A percentile compares a stretch with the other conserved stretches of the same genome.
Conservation (phyloP, 2,329 filamentous ascomycete species). For the Ustilaginoidea virens region DNA sequence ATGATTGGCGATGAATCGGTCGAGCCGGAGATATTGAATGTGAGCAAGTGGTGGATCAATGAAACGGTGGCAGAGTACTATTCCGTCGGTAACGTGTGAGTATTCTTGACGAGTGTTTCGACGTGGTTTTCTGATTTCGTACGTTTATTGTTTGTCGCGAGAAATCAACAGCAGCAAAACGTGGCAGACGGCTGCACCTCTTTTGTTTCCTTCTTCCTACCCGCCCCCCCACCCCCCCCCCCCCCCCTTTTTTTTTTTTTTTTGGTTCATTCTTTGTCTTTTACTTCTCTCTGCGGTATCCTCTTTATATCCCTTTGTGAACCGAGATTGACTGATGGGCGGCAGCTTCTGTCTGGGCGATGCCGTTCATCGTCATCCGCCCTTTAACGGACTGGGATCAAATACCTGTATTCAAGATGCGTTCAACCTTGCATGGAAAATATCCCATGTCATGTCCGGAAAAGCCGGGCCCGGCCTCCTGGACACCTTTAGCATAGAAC, state of each 20-base stretch:
- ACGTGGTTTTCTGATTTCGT: no score
- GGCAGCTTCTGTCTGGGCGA: conserved; percentile 38
- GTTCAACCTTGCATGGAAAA: conserved; percentile 40
- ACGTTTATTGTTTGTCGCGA: no score
- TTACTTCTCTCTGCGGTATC: no score
- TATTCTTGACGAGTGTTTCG: conserved; percentile 2
- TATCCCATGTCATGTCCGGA: conserved; percentile 25
- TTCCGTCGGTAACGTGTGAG: conserved; percentile 29
- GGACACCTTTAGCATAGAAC: conserved; percentile 26
- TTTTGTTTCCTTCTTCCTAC: no score
- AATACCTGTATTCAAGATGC: conserved; percentile 45
- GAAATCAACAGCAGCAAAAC: no score
- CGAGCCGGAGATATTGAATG: conserved; percentile 31
- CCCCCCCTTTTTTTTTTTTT: no score
- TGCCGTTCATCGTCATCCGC: conserved; percentile 42
- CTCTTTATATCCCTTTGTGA: no score
- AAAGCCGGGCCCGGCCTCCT: conserved; percentile 21
- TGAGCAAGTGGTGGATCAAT: conserved; percentile 45
- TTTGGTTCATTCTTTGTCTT: no score
- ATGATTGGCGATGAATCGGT: conserved; percentile 39
- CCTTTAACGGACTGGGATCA: conserved; percentile 38
- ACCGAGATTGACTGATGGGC: no score
- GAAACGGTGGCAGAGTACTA: conserved; percentile 45
- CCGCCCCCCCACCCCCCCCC: no score
- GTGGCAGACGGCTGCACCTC: no score